These are phyloP conservation scores for Simmondsia chinensis DNA, from an alignment of 148 eudicot genomes.

Conservation along the genomic window DNA sequence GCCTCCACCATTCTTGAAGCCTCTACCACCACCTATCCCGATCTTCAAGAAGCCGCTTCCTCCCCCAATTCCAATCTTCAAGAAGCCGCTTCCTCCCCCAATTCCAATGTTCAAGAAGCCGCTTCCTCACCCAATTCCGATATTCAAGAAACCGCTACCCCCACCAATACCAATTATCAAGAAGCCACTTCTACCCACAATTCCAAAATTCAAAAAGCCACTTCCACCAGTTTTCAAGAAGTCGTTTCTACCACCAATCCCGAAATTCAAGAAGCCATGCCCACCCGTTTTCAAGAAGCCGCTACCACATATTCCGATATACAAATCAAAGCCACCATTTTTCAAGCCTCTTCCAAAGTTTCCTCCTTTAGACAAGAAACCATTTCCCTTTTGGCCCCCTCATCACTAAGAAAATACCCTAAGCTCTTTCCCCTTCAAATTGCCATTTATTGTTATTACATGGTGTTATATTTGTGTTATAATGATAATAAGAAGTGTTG, in stretches of 20 bases:
- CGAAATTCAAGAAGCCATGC: slow-evolving; percentile 13
- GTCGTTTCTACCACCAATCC: slow-evolving; percentile 12
- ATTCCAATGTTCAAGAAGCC: slow-evolving; percentile 14
- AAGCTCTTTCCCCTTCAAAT: background rate
- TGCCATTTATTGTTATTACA: too few species aligned
- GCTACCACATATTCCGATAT: slow-evolving; percentile 17
- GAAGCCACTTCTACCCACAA: slow-evolving; percentile 13
- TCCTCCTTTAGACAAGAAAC: slow-evolving; percentile 23
- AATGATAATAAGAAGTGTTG: too few species aligned
- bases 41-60: slow-evolving; percentile 1
- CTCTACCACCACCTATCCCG: background rate
- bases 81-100: slow-evolving; percentile 1
- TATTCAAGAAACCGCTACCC: slow-evolving; percentile 2
- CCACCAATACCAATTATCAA: slow-evolving; percentile 9
- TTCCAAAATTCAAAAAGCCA: slow-evolving; percentile 9
- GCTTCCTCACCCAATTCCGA: slow-evolving; percentile 5
- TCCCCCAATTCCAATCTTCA: background rate
- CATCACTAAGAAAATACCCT: slow-evolving; percentile 4
- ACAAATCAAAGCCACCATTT: slow-evolving; percentile 14
- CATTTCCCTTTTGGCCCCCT: slow-evolving; percentile 15
- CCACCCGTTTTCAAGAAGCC: slow-evolving; percentile 14
- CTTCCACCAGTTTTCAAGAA: slow-evolving; percentile 12
- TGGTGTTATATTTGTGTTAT: too few species aligned
- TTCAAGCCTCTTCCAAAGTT: slow-evolving; percentile 7
- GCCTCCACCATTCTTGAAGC: background rate